Conservation (phyloP, 768 basidiomycete genomes). For the Rhizopogon vinicolor region DNA sequence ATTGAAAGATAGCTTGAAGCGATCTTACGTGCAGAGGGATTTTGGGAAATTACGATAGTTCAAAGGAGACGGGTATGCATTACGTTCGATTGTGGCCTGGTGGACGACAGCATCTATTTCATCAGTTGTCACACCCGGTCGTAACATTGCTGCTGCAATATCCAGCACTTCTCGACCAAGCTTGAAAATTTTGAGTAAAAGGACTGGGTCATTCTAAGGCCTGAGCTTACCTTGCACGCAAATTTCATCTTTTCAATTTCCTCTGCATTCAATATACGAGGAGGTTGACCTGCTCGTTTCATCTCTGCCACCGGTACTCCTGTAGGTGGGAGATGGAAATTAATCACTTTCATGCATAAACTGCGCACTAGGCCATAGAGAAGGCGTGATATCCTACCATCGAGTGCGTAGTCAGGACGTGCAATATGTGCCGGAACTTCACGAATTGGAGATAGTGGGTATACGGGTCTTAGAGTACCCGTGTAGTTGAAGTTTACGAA, state of each 20-base stretch:
- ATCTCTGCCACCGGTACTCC: constrained; percentile 59
- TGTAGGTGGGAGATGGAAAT: constrained; percentile 22
- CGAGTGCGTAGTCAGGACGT: constrained; percentile 78
- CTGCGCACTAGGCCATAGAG: constrained; percentile 23
- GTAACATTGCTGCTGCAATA: constrained; percentile 77
- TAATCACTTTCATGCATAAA: constrained; percentile 12
- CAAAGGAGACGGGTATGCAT: constrained; percentile 91
- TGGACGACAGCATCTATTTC: constrained; percentile 94
- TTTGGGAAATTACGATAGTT: constrained; percentile 92
- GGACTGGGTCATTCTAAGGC: neutral
- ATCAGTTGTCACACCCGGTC: constrained; percentile 94
- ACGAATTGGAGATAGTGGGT: constrained; percentile 82
- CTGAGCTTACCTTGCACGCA: constrained; percentile 69
- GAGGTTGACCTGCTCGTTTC: constrained; percentile 53
- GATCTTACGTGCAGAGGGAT: constrained; percentile 89
- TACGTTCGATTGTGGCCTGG: constrained; percentile 83
- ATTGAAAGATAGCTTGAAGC: constrained; percentile 1
- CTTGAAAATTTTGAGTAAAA: constrained; percentile 35
- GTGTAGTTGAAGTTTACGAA: constrained; percentile 77
- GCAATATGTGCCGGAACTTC: constrained; percentile 78
- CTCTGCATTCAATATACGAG: constrained; percentile 58
- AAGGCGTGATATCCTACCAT: constrained; percentile 40
- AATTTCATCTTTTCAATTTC: constrained; percentile 89
- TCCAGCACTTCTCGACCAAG: constrained; percentile 91
- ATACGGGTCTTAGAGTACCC: constrained; percentile 74